Percentiles rank a stretch among this genome's conserved stretches.
Conservation (phyloP, 345 rosid species). For the Cardamine occulta region DNA sequence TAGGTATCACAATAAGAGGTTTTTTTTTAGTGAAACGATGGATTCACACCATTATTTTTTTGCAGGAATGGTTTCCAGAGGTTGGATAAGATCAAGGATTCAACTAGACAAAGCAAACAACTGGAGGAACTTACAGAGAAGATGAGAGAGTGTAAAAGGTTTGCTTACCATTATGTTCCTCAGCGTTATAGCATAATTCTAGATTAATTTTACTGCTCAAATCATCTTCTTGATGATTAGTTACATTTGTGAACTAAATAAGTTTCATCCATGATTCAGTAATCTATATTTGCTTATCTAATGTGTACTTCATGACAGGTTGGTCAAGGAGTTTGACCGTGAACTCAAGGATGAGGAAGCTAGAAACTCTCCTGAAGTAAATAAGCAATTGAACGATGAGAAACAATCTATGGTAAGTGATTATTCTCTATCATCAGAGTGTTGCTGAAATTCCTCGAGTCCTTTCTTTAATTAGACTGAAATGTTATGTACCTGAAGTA, state of each 20-base stretch:
- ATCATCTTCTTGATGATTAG: neutral
- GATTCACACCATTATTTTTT: conserved; percentile 2
- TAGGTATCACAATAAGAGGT: neutral
- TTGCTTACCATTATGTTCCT: neutral
- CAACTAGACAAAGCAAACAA: conserved; percentile 91
- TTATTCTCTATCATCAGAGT: neutral
- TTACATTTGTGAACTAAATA: neutral
- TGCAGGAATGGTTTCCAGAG: conserved; percentile 97
- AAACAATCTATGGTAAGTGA: conserved; percentile 92
- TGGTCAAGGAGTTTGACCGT: conserved; percentile 90
- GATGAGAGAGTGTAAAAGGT: conserved; percentile 99
- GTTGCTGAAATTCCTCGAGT: neutral
- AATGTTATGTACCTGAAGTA: neutral
- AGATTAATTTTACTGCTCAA: neutral
- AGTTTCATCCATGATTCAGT: neutral
- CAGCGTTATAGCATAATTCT: too few species aligned
- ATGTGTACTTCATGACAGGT: conserved; percentile 51
- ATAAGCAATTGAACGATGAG: conserved; percentile 89
- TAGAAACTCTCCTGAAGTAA: conserved; percentile 77
- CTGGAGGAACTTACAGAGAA: conserved; percentile 92
- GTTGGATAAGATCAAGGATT: conserved; percentile 93
- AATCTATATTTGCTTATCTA: neutral
- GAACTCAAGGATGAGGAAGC: conserved; percentile 86
- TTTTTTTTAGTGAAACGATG: neutral
- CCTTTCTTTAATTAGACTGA: neutral